Base-by-base conservation (phyloP, 805 yeast genomes). In the Jamesozyma hellenica region DNA sequence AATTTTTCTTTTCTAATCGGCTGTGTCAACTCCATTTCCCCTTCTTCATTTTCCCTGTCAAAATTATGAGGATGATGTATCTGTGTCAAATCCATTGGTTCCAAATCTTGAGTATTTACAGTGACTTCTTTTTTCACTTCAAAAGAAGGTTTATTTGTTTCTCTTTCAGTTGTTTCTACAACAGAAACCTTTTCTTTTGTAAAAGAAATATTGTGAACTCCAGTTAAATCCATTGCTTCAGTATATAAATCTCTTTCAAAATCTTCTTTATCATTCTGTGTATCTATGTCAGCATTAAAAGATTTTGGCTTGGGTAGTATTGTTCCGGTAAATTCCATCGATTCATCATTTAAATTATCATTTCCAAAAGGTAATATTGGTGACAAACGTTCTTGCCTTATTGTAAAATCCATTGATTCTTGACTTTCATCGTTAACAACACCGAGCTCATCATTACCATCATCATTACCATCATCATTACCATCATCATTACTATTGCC, bases 21-120 rank as follows among this genome's bases (percentile, higher is more conserved):
- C 29, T 34, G 35, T 8, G 39, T 39, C 13, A 39, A 27, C 15
- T 39, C 42, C 38, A 35, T 39, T 9, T 32, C 36, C 7, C 34
- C 26, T 17, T 33, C 36, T 13, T 21, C 29, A 15, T 32, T 15
- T 19, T 23, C 26, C 14, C 8, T 23, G 10, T 32, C n/a, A n/a
- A 9, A 13, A 28, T 35, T 35, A 16, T 18, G 7, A 4, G 10
- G 23, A 4, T 16, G 15, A 14, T 33, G 36, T 15, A 41, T 34
- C 29, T 39, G 43, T 9, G 49, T 45, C 12, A 47, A 34, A 12
- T 47, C 50, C 41, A 42, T 39, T 15, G 34, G 38, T 27, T 38
- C 40, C 12, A 13, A 25, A 21, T 3, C 7, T 13, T 28, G 13
- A 5, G 14, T 15, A 13, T 34, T 19, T 27, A 10, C 6, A 4